Conservation (phyloP, 306 rosid genomes). For the Hylodesmum podocarpum region DNA sequence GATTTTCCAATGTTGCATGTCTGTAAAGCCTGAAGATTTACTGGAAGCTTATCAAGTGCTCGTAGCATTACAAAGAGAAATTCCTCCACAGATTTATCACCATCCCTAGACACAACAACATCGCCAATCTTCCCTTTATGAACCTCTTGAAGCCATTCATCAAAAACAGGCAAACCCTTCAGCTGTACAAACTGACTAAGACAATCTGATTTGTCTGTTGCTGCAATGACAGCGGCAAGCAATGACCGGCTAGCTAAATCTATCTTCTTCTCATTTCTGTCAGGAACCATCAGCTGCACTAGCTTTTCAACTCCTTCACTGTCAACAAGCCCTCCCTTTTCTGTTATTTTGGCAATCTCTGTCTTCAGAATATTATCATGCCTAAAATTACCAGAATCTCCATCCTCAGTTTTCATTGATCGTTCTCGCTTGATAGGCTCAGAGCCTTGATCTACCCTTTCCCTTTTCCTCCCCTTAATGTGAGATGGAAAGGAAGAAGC, state of each 20-base stretch:
- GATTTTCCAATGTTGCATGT: constrained; percentile 76
- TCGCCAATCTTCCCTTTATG: constrained; percentile 80
- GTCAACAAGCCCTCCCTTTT: constrained; percentile 76
- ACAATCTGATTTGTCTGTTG: constrained; percentile 69
- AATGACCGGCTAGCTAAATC: constrained; percentile 70
- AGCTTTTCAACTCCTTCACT: constrained; percentile 72
- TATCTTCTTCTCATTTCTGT: constrained; percentile 60
- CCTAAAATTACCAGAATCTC: constrained; percentile 55
- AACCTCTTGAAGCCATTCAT: constrained; percentile 93
- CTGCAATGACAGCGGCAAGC: constrained; percentile 80
- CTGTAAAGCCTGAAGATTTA: constrained; percentile 72
- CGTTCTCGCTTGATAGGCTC: constrained; percentile 69
- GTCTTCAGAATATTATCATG: constrained; percentile 63
- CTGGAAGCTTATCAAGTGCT: constrained; percentile 81
- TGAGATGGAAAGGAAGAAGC: constrained; percentile 64
- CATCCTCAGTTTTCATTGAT: constrained; percentile 56
- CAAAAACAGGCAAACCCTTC: constrained; percentile 74
- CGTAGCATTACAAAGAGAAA: constrained; percentile 77
- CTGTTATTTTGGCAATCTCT: constrained; percentile 70
- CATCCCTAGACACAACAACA: constrained; percentile 51
- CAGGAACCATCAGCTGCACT: constrained; percentile 76
- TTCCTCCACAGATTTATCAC: constrained; percentile 76
- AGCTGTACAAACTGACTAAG: constrained; percentile 71
- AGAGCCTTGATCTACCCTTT: constrained; percentile 67
- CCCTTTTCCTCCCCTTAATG: constrained; percentile 75